Evolutionary conservation across 805 yeast genomes (phyloP), one percentile per base, ranked within the genome.

Genomic region (Phaffomyces thermotolerans): DNA sequence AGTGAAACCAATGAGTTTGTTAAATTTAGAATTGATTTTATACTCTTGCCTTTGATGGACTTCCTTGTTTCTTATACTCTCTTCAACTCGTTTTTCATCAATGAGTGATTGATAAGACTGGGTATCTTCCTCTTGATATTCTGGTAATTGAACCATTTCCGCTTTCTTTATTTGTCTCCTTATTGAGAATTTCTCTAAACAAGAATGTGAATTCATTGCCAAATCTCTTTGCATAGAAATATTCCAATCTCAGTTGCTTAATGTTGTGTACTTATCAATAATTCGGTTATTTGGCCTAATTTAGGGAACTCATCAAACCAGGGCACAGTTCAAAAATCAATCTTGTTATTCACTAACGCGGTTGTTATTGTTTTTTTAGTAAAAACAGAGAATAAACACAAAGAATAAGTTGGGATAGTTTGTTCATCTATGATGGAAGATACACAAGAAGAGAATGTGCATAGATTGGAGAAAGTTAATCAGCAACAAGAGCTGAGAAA

Each of bases 111-210:
- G 14, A 27, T 27, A 12, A 10, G 4, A 10, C 14, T 10, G 14
- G 29, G 29, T 27, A 27, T 27, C 29, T 12, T 10, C 29, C 13
- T 27, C 29, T 10, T 27, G 29, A 27, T 27, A 9, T 27, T 27
- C 29, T 27, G 29, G 29, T 6, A 9, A 27, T 27, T 27, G 13
- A 12, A 10, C 29, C 14, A 4, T 27, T 10, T 27, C 4, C 29
- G 8, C 29, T 18, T 15, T 32, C 12, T 32, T 14, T 32, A 9
- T 32, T 32, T 10, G 13, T 8, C 8, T 32, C 14, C 15, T 30
- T 6, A 43, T 14, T 4, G 37, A 27, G 32, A 39, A 43, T 38
- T 43, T 43, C 34, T 43, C 46, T 22, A 43, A 25, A 34, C 46
- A 43, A 15, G 39, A 35, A 34, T 37, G 35, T 18, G 14, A 12